Evolutionary conservation across 2,329 filamentous ascomycete genomes (phyloP).

Genomic region (Fusarium sp.): DNA sequence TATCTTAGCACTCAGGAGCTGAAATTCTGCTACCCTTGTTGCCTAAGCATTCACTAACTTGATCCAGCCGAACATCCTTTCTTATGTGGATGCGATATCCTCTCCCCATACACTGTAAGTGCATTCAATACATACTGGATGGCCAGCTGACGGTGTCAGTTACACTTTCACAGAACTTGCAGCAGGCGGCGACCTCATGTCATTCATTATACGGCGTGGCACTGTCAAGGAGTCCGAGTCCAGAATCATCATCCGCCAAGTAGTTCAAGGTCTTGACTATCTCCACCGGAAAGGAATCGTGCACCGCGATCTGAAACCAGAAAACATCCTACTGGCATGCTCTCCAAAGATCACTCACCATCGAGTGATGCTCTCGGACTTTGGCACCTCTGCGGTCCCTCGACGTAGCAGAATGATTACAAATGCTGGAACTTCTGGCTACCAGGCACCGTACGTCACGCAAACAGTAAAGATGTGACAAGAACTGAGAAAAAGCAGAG

Average conservation of each 20-base stretch:
- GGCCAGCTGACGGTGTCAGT: constrained; percentile 45
- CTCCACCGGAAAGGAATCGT: constrained; percentile 62
- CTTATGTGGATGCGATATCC: constrained; percentile 62
- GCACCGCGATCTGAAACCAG: constrained; percentile 66
- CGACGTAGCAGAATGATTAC: constrained; percentile 57
- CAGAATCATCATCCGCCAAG: constrained; percentile 59
- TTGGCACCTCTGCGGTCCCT: constrained; percentile 61
- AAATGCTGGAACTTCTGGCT: constrained; percentile 58
- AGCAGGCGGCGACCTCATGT: constrained; percentile 65
- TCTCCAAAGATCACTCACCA: constrained; percentile 57
- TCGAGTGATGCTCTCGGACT: constrained; percentile 63
- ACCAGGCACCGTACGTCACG: constrained; percentile 60
- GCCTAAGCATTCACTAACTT: constrained; percentile 20
- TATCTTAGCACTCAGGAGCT: neutral
- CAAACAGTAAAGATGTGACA: no score
- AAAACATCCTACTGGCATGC: constrained; percentile 63
- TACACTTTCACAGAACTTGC: constrained; percentile 69
- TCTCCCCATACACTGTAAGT: constrained; percentile 61
- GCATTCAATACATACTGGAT: neutral
- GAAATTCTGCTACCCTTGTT: neutral
- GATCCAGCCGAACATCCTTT: constrained; percentile 64
- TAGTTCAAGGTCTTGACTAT: constrained; percentile 59
- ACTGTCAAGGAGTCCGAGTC: constrained; percentile 56
- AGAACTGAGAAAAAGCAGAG: constrained; percentile 49
- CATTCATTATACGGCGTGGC: constrained; percentile 55